Conservation (phyloP, 768 basidiomycete genomes). For the Hygrocybe coccinea region DNA sequence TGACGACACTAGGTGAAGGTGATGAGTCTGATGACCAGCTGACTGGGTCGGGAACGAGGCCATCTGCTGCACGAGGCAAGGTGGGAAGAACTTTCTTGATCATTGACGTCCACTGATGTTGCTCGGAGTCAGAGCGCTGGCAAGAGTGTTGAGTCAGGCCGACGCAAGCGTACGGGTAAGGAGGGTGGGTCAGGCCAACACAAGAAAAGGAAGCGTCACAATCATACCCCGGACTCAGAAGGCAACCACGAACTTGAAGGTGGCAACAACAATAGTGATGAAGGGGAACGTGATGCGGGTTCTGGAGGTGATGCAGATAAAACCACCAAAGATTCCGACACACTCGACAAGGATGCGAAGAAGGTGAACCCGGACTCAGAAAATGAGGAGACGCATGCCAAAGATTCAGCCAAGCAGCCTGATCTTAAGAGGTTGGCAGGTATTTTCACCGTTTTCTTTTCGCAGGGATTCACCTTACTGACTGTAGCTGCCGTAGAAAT, state of each 20-base stretch:
- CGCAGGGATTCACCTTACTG: neutral
- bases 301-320: neutral
- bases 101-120: too few species aligned
- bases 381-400: neutral
- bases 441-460: neutral
- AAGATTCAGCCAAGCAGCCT: neutral
- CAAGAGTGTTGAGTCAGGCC: too few species aligned
- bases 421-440: neutral
- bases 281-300: neutral
- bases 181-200: too few species aligned
- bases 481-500: neutral
- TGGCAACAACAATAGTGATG: neutral
- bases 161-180: too few species aligned
- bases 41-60: too few species aligned
- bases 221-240: too few species aligned
- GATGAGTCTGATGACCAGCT: too few species aligned
- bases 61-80: too few species aligned
- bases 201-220: too few species aligned
- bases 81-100: too few species aligned
- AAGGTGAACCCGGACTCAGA: neutral
- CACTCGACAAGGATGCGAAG: neutral
- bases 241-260: neutral
- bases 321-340: neutral
- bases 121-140: too few species aligned
- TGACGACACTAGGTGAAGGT: too few species aligned